Conservation (phyloP, 2,329 filamentous ascomycete species). For the Seiridium unicorne region DNA sequence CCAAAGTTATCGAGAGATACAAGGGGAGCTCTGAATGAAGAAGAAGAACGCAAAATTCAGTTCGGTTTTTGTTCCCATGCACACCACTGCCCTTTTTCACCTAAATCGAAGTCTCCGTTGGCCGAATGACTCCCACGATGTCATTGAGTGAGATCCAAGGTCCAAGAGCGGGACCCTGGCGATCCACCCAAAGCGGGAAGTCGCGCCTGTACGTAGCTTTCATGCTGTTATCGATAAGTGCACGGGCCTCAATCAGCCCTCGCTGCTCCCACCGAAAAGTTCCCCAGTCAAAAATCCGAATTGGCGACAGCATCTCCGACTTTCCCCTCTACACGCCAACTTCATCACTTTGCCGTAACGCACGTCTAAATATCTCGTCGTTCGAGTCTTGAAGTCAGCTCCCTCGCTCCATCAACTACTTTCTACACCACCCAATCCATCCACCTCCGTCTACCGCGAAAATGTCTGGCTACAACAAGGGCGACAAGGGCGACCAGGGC, state of each 20-base stretch:
- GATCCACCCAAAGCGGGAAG: neutral
- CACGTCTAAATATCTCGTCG: conserved; percentile 33
- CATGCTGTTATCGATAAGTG: neutral
- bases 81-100: too few relatives aligned
- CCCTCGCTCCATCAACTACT: conserved; percentile 12
- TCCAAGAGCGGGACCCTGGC: neutral
- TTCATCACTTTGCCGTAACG: conserved; percentile 82
- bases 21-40: too few relatives aligned
- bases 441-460: conserved; percentile 38
- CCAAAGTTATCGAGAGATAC: too few relatives aligned
- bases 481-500: conserved; percentile 81
- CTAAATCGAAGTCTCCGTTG: neutral
- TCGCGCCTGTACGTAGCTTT: neutral
- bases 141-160: conserved; percentile 1
- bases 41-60: too few relatives aligned
- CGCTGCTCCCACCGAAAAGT: neutral
- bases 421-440: conserved; percentile 15
- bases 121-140: conserved; percentile 10
- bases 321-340: conserved; percentile 31
- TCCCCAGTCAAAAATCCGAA: neutral
- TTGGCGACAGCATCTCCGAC: neutral
- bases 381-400: conserved; percentile 75
- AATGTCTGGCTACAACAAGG: conserved; percentile 92
- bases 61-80: too few relatives aligned
- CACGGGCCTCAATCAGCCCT: neutral